Conservation (phyloP, 148 eudicot species). For the Chenopodium berlandieri region DNA sequence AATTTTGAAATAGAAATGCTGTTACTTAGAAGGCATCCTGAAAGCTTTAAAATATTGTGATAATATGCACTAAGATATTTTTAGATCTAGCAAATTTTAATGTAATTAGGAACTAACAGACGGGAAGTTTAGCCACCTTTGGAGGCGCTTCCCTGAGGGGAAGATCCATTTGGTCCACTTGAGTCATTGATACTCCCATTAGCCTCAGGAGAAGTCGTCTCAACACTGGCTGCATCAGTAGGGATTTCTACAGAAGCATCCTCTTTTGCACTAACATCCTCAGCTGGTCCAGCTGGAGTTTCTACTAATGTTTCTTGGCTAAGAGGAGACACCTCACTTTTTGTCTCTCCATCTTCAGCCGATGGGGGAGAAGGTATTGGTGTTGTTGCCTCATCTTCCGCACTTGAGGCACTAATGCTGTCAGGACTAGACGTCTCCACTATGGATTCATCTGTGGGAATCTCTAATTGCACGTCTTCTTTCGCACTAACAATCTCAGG, state of each 20-base stretch:
- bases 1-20: not conserved
- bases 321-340: constrained; percentile 16
- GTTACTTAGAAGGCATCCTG: not conserved
- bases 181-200: constrained; percentile 24
- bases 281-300: constrained; percentile 25
- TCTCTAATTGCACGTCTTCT: constrained; percentile 12
- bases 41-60: not conserved
- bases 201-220: constrained; percentile 23
- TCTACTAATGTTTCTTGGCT: constrained; percentile 20
- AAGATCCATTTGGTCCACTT: constrained; percentile 24
- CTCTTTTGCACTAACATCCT: constrained; percentile 21
- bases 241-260: constrained; percentile 19
- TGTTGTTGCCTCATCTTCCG: not conserved
- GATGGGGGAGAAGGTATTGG: not conserved
- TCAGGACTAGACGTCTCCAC: constrained; percentile 19
- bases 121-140: constrained; percentile 21
- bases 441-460: constrained; percentile 16
- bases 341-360: constrained; percentile 10
- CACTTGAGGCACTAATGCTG: constrained; percentile 20
- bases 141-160: constrained; percentile 26
- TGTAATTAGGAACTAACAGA: not conserved
- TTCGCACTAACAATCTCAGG: constrained; percentile 5
- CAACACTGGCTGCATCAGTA: constrained; percentile 18
- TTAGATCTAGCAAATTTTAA: constrained; percentile 5
- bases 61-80: not conserved